These are phyloP conservation scores for Coemansia sp. DNA, from an alignment of 192 early-diverging fungal species.

Conservation along the genomic window DNA sequence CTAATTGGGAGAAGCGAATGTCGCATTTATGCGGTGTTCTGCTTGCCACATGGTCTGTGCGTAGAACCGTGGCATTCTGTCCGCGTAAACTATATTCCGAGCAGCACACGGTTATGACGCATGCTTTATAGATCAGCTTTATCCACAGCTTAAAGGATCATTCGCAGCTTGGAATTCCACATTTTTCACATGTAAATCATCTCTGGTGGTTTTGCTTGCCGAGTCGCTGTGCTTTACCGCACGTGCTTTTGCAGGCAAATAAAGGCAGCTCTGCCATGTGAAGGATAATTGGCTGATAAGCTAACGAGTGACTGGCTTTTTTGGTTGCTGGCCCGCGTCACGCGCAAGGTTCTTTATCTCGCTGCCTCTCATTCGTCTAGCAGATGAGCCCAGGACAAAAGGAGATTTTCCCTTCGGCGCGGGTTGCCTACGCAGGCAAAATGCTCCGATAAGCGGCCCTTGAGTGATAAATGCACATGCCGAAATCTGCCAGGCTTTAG, in stretches of 20 bases:
- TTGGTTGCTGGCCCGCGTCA: conserved; percentile 5
- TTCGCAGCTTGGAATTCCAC: too few relatives aligned
- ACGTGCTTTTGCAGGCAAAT: conserved; percentile 4
- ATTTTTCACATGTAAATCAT: conserved; percentile 10
- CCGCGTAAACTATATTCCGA: conserved; percentile 9
- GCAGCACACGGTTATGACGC: not conserved
- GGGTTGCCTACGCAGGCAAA: not conserved
- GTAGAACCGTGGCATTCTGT: not conserved
- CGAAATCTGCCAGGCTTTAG: not conserved
- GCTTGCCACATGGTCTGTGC: not conserved
- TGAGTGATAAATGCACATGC: conserved; percentile 1
- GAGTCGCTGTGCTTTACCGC: conserved; percentile 1
- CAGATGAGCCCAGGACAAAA: conserved; percentile 2
- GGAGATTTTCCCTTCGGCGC: conserved; percentile 6
- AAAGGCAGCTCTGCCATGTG: not conserved
- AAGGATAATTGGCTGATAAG: conserved; percentile 5
- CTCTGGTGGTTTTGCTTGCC: not conserved
- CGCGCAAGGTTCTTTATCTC: conserved; percentile 5
- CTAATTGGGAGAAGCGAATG: not conserved
- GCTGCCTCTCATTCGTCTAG: not conserved
- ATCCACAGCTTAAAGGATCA: too few relatives aligned
- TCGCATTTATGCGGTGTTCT: not conserved
- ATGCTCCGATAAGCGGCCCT: conserved; percentile 33
- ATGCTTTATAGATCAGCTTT: not conserved
- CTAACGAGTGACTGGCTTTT: not conserved